Evolutionary conservation across 1,284 basidiomycete genomes (phyloP), one percentile per base, ranked within the genome.

Genomic region (Calocybe gambosa): DNA sequence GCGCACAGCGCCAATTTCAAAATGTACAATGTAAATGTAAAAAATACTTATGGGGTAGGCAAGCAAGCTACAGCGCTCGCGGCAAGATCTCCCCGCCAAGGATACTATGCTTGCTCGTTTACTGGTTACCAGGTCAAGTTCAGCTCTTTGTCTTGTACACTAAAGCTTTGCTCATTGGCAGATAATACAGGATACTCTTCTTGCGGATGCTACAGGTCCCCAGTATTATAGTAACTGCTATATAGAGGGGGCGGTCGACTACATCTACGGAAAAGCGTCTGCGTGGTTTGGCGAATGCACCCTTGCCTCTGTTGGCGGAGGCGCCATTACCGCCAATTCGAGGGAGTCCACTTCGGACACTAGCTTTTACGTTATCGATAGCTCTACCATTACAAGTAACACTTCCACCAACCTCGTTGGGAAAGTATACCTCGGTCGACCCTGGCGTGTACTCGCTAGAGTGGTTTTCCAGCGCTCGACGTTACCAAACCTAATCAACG

Each of bases 241-340:
- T 29, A 60, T 61, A 37, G 55, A 58, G 42, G 59, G 59, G 13
- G 58, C 59, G 1, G 56, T 60, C 12, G 58, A 61, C 51, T 61
- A 60, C 36, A 61, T 61, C 19, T 61, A 60, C 21, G 59, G 59
- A 4, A 49, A 45, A 5, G 58, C 59, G 9, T 57, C 57, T 3
- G 58, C 57, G 10, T 61, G 59, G 59, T 60, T 61, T 37, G 59
- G 59, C 13, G 58, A 61, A 48, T 61, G 59, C 42, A 57, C 51
- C 5, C 31, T 61, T 16, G 51, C 59, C 10, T 56, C 54, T 15
- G 50, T 55, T 38, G 59, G 58, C 1, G 51, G 54, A 29, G 58
- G 59, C 15, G 58, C 59, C 2, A 59, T 61, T 34, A 61, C 59
- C 35, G 59, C 59, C 43, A 61, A 61, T 38, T 61, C 59, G 1